Evolutionary conservation across 352 stramenopile genomes (phyloP).

Genomic region (Phytopythium chamaehyphon): DNA sequence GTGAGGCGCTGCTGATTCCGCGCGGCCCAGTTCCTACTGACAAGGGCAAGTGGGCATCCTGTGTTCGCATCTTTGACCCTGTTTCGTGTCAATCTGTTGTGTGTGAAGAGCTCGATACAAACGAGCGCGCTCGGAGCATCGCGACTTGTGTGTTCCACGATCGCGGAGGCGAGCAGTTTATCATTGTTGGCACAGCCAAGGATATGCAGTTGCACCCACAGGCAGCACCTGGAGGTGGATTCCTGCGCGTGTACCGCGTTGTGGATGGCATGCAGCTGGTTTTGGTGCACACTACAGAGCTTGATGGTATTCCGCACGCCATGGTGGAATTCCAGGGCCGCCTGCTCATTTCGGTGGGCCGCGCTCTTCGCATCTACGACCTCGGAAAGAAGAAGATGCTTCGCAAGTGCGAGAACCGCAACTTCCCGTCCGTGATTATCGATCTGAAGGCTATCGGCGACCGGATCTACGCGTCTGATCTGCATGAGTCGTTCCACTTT

Average conservation of each 20-base stretch:
- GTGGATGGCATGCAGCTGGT: slow-evolving; percentile 91
- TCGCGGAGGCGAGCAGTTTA: slow-evolving; percentile 94
- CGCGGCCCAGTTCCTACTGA: slow-evolving; percentile 53
- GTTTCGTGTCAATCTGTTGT: slow-evolving; percentile 80
- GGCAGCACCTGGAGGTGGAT: slow-evolving; percentile 52
- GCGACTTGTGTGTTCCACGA: slow-evolving; percentile 94
- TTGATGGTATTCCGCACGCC: slow-evolving; percentile 95
- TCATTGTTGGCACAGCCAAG: slow-evolving; percentile 96
- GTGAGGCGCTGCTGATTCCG: slow-evolving; percentile 68
- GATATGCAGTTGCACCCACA: slow-evolving; percentile 93
- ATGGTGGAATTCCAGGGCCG: slow-evolving; percentile 97
- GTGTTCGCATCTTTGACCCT: slow-evolving; percentile 97
- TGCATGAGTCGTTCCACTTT: slow-evolving; percentile 95
- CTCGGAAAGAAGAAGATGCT: slow-evolving; percentile 99
- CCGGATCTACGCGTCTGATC: slow-evolving; percentile 95
- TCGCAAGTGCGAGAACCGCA: slow-evolving; percentile 97
- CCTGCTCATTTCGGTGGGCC: slow-evolving; percentile 96
- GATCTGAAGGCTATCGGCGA: slow-evolving; percentile 93
- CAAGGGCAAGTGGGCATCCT: slow-evolving; percentile 94
- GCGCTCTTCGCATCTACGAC: slow-evolving; percentile 96
- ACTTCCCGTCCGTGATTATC: slow-evolving; percentile 92
- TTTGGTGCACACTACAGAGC: slow-evolving; percentile 95
- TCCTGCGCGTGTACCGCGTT: slow-evolving; percentile 93
- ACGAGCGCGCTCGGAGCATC: slow-evolving; percentile 94
- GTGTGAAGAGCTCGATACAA: slow-evolving; percentile 91